Conservation (phyloP, 306 rosid species). For the Medicago ruthenica region DNA sequence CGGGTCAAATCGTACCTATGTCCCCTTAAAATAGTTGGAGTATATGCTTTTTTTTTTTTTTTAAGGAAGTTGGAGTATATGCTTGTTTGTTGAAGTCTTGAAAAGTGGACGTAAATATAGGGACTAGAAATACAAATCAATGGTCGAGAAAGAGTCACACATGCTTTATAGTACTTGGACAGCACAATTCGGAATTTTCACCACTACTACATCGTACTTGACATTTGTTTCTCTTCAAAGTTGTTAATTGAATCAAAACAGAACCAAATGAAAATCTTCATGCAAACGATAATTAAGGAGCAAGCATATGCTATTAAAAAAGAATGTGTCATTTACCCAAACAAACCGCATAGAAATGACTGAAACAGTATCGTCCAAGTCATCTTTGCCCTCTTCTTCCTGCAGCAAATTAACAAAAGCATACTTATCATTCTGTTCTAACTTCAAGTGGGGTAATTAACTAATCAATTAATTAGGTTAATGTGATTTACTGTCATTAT, state of each 20-base stretch:
- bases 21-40: too few species aligned
- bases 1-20: too few species aligned
- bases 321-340: slow-evolving; percentile 59
- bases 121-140: not conserved
- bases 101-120: slow-evolving; percentile 24
- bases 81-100: slow-evolving; percentile 1
- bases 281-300: not conserved
- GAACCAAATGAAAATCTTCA: slow-evolving; percentile 13
- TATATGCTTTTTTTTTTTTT: too few species aligned
- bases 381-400: slow-evolving; percentile 69
- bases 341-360: slow-evolving; percentile 69
- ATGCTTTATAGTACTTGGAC: slow-evolving; percentile 3
- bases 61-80: not conserved
- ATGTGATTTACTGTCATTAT: not conserved
- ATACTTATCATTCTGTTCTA: not conserved
- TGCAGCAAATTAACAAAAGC: slow-evolving; percentile 33
- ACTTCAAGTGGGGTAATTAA: not conserved
- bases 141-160: slow-evolving; percentile 37
- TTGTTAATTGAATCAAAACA: too few species aligned
- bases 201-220: not conserved
- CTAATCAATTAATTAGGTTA: not conserved
- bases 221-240: too few species aligned
- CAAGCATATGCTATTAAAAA: not conserved
- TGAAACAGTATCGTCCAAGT: slow-evolving; percentile 63
- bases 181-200: not conserved